Percentiles rank a stretch among this genome's conserved stretches.
Conservation (phyloP, 331 rosid species). For the Rosa hybrid region DNA sequence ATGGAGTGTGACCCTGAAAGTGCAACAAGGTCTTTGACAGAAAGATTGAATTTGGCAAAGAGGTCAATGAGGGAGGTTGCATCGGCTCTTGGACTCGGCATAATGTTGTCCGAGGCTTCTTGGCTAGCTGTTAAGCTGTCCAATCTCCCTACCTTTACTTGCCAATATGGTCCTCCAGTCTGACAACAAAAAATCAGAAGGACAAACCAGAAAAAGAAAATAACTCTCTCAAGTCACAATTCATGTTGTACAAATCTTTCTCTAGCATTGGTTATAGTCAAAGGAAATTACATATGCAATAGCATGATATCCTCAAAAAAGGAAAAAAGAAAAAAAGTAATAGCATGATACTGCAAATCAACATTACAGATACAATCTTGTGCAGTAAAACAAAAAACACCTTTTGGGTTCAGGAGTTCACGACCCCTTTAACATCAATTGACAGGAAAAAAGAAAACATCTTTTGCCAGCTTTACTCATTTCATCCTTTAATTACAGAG, state of each 20-base stretch:
- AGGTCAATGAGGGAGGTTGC: constrained; percentile 67
- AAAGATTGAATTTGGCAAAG: constrained; percentile 48
- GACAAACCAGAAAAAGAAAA: not conserved
- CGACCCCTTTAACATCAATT: not conserved
- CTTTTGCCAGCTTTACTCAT: not conserved
- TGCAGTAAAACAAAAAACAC: not conserved
- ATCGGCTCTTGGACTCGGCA: constrained; percentile 93
- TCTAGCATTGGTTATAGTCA: not conserved
- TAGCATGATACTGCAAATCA: not conserved
- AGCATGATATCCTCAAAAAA: not conserved
- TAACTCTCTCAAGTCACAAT: not conserved
- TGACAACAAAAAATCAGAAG: constrained; percentile 23
- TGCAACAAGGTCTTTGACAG: constrained; percentile 64
- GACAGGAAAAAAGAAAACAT: not conserved
- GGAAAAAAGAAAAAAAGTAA: not conserved
- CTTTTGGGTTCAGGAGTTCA: not conserved
- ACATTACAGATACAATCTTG: not conserved
- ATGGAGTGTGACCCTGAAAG: constrained; percentile 90
- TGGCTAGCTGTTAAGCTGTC: constrained; percentile 75
- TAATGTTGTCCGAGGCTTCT: constrained; percentile 60
- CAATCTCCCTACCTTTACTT: constrained; percentile 75
- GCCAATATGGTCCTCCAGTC: constrained; percentile 93
- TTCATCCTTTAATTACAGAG: not conserved
- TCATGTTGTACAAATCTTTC: not conserved
- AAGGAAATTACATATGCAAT: not conserved